Evolutionary conservation across 1,139 yeast genomes (phyloP), one percentile per base, ranked within the genome.

Genomic region (Candida glucosophila): DNA sequence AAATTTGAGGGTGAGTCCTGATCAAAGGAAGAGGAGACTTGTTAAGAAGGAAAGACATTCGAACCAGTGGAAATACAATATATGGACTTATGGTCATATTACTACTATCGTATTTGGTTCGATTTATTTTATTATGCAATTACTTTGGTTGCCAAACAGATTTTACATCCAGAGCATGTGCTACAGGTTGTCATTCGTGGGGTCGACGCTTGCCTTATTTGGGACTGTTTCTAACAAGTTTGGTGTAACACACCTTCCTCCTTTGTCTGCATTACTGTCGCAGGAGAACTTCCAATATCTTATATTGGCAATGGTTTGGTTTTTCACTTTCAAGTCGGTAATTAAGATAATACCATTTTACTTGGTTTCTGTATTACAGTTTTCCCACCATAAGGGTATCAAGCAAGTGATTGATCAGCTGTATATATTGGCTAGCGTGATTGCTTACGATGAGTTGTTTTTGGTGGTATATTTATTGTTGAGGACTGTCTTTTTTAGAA

Each of bases 261-360:
- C 73, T 8, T 60, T 68, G 41, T 58, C 69, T 26, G 65, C 78
- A 7, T 57, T 80, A 43, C 39, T 77, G 24, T 70, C 82, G 11
- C 75, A 79, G 23, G 81, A 74, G 37, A 78, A 78, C 49, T 77
- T 77, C 58, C 90, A 79, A 45, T 71, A 67, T 40, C 50, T 74
- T 34, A 37, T 70, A 5, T 55, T 79, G 33, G 70, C 77, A 1
- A 16, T 49, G 3, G 52, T 72, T 17, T 79, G 88, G 88, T 44
- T 73, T 22, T 50, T 77, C 32, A 72, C 79, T 17, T 73, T 80
- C 50, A 61, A 67, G 35, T 75, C 85, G 1, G 50, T 71, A n/a
- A 77, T 74, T 52, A 79, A 79, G 45, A 40, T 79, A 24, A 33
- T 74, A 12, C 90, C 90, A 13, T 76, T 58, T 44, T 55, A 63